Evolutionary conservation across 1,139 yeast species (phyloP), one percentile per base, ranked within the genome.

Genomic region (Candida sojae): DNA sequence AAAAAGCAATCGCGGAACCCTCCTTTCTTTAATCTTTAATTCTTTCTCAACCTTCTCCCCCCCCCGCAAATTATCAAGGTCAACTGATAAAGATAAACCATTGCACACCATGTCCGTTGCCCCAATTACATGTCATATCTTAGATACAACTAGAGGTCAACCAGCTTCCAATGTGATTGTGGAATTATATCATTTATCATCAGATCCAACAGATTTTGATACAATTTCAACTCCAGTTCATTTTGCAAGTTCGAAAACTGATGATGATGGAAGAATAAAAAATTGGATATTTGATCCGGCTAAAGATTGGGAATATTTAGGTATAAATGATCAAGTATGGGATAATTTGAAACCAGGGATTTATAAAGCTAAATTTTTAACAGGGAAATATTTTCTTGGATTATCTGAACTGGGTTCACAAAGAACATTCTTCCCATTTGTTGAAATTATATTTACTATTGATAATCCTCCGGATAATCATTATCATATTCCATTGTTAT

Each of bases 91-190:
- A 17, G 2, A 17, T 17, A 17, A 17, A 17, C 21, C 21, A 17
- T 17, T 17, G 2, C 21, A 17, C 21, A 17, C 21, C 21, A 68
- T 58, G 43, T 35, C 71, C 12, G 74, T 66, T 32, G 76, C 69
- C 50, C 91, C 91, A 41, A 81, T 91, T 44, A 89, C 97, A 6
- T 90, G 97, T 66, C 97, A 91, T 64, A 82, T 91, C 12, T 73
- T 91, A 36, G 96, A 91, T 59, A 90, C 97, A 5, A 83, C 87
- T n/a, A 67, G 75, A 10, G 97, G 97, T 0, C 77, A 72, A 52
- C 97, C 97, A 0, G 97, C 96, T 0, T 61, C 69, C 0, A 77
- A 75, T 21, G 92, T 91, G 13, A 67, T 77, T 2, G 85, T 88
- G 57, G 83, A 84, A 39, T 68, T 86, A 31, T 80, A 70, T 60